A percentile compares a stretch with the other conserved stretches of the same genome.
These are phyloP conservation scores for Hypericum androsaemum DNA, from an alignment of 345 rosid genomes.

Conservation along the genomic window DNA sequence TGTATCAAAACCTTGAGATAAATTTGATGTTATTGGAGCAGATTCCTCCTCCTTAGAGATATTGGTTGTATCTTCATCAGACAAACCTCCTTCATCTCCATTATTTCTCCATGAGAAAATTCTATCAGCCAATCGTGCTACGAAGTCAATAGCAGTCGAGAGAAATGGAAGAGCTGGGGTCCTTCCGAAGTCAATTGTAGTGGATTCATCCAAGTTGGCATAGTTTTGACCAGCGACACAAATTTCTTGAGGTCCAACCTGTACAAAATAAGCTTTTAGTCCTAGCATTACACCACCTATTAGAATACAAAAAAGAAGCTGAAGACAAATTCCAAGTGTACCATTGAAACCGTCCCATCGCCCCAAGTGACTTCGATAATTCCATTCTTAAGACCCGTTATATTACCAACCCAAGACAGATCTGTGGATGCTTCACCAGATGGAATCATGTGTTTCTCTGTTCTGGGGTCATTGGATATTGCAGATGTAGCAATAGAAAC, in stretches of 20 bases:
- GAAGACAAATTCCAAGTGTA: constrained; percentile 15
- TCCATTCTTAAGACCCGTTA: constrained; percentile 86
- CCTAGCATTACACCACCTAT: constrained; percentile 1
- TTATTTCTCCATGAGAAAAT: constrained; percentile 64
- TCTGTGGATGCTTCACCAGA: constrained; percentile 26
- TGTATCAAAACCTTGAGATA: constrained; percentile 49
- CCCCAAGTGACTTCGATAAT: constrained; percentile 98
- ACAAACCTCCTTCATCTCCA: constrained; percentile 29
- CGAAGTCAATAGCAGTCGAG: constrained; percentile 75
- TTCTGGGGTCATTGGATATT: constrained; percentile 21
- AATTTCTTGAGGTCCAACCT: constrained; percentile 99
- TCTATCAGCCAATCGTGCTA: constrained; percentile 71
- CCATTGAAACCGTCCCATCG: constrained; percentile 88
- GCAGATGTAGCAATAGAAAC: constrained; percentile 36
- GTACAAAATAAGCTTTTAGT: constrained; percentile 13
- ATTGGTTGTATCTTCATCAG: constrained; percentile 19
- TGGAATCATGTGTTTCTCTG: constrained; percentile 24
- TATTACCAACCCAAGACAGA: constrained; percentile 96
- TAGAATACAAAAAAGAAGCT: too few species aligned
- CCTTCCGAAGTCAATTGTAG: constrained; percentile 58
- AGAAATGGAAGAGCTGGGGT: constrained; percentile 72
- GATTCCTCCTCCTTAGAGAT: constrained; percentile 27
- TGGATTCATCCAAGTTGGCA: constrained; percentile 46
- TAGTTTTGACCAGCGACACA: constrained; percentile 92
- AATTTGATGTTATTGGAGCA: constrained; percentile 23